Base-by-base conservation (phyloP, 139 green algal genomes). In the Eudorina sp. region DNA sequence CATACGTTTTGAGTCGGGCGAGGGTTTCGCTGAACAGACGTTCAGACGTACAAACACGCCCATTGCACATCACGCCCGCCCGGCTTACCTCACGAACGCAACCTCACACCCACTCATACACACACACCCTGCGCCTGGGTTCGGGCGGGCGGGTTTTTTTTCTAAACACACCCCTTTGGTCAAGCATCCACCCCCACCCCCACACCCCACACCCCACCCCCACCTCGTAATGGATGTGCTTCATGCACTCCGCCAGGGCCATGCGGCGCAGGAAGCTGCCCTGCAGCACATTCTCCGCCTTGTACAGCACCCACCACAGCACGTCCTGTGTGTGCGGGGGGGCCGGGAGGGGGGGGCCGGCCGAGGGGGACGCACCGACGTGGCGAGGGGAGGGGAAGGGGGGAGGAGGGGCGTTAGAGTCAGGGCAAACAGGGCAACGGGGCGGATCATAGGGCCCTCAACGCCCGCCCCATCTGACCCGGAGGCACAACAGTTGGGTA, bases 201-300 rank as follows among this genome's bases (percentile, higher is more conserved):
- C 68, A 34, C 4, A 48, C 73, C 27, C 43, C 21, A 62, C 27
- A 34, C 31, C 70, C 36, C 70, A 27, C 74, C 2, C 84, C 1
- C 85, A 94, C 95, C 92, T 99, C 98, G 79, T 99, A 99, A 83
- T 99, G 96, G 16, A 99, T 95, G 92, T 98, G 98, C 89, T 95
- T 93, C 95, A 99, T 98, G 79, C 89, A 93, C 89, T 99, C 93
- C 34, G 55, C 79, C 46, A 98, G 90, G 45, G 98, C 98, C 58
- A 48, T 81, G 41, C 93, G 93, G 25, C 98, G 91, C 79, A 99
- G 90, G 46, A 83, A 81, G 19, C 92, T 96, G 41, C 93, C 92
- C 60, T 96, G 81, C 81, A 99, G 91, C 78, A 98, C 31, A 7
- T 89, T 80, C 89, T 97, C 96, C 14, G 91, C 86, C 84, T 97